Conservation (phyloP, 257 asterid genomes). For the Voacanga thouarsii region DNA sequence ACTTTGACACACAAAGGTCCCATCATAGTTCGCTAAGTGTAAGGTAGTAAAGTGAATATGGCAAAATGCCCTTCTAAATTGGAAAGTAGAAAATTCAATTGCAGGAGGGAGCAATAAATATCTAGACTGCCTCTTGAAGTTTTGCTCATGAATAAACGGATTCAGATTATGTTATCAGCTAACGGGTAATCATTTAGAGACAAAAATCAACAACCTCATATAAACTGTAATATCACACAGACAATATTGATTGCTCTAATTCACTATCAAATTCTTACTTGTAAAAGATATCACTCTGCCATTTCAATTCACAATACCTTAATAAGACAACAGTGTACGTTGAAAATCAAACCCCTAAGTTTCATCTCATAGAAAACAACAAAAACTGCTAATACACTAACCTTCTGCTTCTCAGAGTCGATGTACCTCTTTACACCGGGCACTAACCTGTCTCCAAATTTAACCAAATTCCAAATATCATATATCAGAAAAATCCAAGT, state of each 20-base stretch:
- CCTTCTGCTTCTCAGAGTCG: constrained; percentile 87
- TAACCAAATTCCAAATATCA: background rate
- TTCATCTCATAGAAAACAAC: background rate
- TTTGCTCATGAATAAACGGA: background rate
- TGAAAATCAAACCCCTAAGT: background rate
- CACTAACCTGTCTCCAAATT: constrained; percentile 49
- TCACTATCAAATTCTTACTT: background rate
- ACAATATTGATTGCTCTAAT: background rate
- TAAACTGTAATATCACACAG: background rate
- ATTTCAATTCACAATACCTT: background rate
- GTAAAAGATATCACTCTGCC: background rate
- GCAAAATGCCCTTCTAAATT: background rate
- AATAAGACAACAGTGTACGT: background rate
- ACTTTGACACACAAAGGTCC: background rate
- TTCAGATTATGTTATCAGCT: too few relatives aligned
- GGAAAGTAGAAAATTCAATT: background rate
- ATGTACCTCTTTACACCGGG: constrained; percentile 79
- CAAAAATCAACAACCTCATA: background rate
- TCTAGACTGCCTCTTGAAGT: background rate
- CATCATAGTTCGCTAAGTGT: background rate
- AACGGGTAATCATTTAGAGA: background rate
- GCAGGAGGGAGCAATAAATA: background rate
- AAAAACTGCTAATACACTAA: constrained; percentile 6
- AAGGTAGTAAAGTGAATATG: background rate
- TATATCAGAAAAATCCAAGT: background rate